Percentiles rank a stretch among this genome's conserved stretches.
phyloP scores from a whole-genome alignment of 192 early-diverging fungal genomes.

The Coemansia sp. region DNA sequence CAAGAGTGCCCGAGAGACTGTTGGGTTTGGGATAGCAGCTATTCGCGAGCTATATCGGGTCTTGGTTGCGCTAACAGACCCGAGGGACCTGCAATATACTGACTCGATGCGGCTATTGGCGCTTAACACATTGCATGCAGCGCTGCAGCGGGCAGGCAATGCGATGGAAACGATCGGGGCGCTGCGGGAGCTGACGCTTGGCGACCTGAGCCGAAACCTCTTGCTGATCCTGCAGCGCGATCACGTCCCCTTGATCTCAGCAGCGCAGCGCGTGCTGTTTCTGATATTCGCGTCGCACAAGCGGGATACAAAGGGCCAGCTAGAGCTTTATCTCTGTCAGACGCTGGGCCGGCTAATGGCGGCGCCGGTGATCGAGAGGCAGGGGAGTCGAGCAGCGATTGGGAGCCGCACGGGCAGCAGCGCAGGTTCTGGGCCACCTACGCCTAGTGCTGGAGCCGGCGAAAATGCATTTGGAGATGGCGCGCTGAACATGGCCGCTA shows the following conservation, averaged over 20 bases:
- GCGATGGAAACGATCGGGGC: conserved; percentile 65
- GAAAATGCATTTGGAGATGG: neutral
- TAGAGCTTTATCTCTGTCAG: conserved; percentile 54
- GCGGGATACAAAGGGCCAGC: conserved; percentile 34
- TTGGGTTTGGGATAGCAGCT: conserved; percentile 69
- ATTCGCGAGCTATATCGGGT: conserved; percentile 89
- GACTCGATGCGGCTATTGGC: conserved; percentile 91
- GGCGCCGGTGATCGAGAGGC: conserved; percentile 27
- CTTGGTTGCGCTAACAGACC: conserved; percentile 85
- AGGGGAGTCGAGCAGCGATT: conserved; percentile 24
- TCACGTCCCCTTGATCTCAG: conserved; percentile 32
- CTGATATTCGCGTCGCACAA: conserved; percentile 50
- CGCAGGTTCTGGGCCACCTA: conserved; percentile 12
- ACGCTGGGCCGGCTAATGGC: conserved; percentile 47
- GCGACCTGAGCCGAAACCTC: conserved; percentile 82
- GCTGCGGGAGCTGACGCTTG: conserved; percentile 68
- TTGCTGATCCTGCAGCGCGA: conserved; percentile 64
- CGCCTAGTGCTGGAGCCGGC: neutral
- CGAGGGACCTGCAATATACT: conserved; percentile 85
- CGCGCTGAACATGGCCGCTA: conserved; percentile 15
- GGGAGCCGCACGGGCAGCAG: neutral
- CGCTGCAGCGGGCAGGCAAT: conserved; percentile 79
- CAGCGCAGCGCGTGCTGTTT: conserved; percentile 54
- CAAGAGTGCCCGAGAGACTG: neutral
- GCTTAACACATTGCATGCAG: conserved; percentile 79